These are phyloP conservation scores for Shiraia sp. DNA, from an alignment of 2,329 filamentous ascomycete species.

Conservation along the genomic window DNA sequence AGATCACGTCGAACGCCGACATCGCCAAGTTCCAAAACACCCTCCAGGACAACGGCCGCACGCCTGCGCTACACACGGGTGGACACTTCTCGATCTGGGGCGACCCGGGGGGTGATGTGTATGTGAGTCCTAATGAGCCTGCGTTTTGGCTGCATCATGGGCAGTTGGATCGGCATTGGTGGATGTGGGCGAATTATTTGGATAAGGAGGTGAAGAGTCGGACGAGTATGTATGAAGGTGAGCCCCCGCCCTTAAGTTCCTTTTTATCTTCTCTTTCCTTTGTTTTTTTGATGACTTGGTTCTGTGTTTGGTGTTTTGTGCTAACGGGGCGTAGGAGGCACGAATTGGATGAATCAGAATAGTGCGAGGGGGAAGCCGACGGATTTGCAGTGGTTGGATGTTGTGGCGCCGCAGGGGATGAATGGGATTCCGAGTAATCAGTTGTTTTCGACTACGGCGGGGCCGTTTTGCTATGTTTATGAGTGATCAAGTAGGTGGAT, in stretches of 20 bases:
- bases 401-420: constrained; percentile 26
- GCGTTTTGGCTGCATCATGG: constrained; percentile 55
- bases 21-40: constrained; percentile 33
- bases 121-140: constrained; percentile 51
- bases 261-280: background rate
- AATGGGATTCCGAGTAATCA: constrained; percentile 28
- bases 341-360: constrained; percentile 49
- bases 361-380: constrained; percentile 45
- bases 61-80: constrained; percentile 45
- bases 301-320: background rate
- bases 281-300: background rate
- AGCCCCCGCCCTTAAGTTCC: too few species aligned
- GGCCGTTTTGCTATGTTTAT: constrained; percentile 41
- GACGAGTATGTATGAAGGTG: constrained; percentile 43
- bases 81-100: constrained; percentile 51
- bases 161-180: constrained; percentile 54
- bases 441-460: constrained; percentile 34
- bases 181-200: constrained; percentile 53
- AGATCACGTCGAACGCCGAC: constrained; percentile 25
- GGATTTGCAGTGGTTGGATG: constrained; percentile 30
- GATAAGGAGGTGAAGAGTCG: constrained; percentile 34
- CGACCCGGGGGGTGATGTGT: constrained; percentile 53
- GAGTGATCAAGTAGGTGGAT: too few species aligned
- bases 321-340: constrained; percentile 31
- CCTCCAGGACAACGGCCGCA: constrained; percentile 19